Base-by-base conservation (phyloP, 2,329 filamentous ascomycete species). In the Colletotrichum liaoningense region DNA sequence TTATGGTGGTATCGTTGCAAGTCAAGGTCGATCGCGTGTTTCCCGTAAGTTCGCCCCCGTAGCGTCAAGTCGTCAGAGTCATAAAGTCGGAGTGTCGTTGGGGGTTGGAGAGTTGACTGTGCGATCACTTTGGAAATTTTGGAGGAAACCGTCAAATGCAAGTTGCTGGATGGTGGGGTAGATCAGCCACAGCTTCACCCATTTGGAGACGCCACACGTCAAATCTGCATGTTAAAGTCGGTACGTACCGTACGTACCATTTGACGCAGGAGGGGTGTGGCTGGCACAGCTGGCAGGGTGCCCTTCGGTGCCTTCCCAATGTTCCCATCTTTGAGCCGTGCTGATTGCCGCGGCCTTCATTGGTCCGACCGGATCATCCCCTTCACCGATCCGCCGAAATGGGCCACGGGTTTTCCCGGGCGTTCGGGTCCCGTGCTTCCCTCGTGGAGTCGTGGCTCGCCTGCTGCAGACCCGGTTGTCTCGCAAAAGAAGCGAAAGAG, bases 371-470 rank as follows among this genome's bases (percentile, higher is more conserved):
- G 71, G 67, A 73, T 33, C 57, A 73, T 65, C 46, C 11, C 0
- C 1, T 0, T 1, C 0, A 22, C 71, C 71, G 71, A 63, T 12
- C 5, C 14, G 5, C 38, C 38, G 38, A 42, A 42, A 19, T 42
- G 38, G n/a, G 60, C 46, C 58, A 66, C 74, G 74, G 74, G 74
- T 75, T 75, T 75, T 75, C 74, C 74, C 74, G 74, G 74, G 63
- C 72, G 63, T 54, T 52, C 65, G 63, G 42, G 38, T 52, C 67
- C 71, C 68, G 71, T 74, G 68, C 46, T 24, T 55, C 14, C 30
- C 38, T 42, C 38, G 38, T 42, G 14, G 38, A 42, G 38, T 64
- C 38, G 52, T 65, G 63, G 67, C 70, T 73, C 56, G 60, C 67
- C 67, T 49, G 72, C 67, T 74, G 69, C 72, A 74, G 72, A 74